A percentile compares a stretch with the other conserved stretches of the same genome.
Conservation (phyloP, 2,329 filamentous ascomycete genomes). For the Cercospora sp. region DNA sequence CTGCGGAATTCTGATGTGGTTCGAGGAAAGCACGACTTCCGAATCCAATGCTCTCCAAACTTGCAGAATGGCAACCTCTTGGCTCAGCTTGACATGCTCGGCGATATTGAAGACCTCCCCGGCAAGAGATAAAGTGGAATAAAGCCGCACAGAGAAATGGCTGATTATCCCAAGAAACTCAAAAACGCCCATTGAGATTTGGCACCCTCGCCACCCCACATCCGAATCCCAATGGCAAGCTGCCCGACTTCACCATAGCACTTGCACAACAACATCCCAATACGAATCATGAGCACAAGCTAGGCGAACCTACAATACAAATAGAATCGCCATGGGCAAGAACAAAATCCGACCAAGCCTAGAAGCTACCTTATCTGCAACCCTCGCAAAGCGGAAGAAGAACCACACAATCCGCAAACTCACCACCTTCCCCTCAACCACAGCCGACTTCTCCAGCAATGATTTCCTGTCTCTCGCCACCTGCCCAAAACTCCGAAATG, state of each 20-base stretch:
- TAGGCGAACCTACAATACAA: too few species aligned
- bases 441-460: conserved; percentile 63
- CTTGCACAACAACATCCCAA: neutral
- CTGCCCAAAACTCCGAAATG: conserved; percentile 48
- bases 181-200: conserved; percentile 14
- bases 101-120: neutral
- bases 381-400: conserved; percentile 43
- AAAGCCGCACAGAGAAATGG: neutral
- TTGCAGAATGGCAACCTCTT: neutral
- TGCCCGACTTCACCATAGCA: neutral
- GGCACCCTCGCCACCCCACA: neutral
- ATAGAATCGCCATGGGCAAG: neutral
- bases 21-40: neutral
- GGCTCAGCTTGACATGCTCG: neutral
- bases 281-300: neutral
- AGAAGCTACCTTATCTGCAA: conserved; percentile 31
- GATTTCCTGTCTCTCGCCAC: conserved; percentile 63
- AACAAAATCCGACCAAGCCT: conserved; percentile 16
- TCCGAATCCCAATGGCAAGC: conserved; percentile 1
- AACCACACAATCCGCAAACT: conserved; percentile 50
- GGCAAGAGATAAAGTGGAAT: neutral
- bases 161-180: conserved; percentile 7
- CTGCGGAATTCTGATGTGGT: neutral
- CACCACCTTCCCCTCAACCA: conserved; percentile 45
- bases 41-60: neutral